Evolutionary conservation across 441 rosid genomes (phyloP).

Genomic region (Erodium chrysanthum): DNA sequence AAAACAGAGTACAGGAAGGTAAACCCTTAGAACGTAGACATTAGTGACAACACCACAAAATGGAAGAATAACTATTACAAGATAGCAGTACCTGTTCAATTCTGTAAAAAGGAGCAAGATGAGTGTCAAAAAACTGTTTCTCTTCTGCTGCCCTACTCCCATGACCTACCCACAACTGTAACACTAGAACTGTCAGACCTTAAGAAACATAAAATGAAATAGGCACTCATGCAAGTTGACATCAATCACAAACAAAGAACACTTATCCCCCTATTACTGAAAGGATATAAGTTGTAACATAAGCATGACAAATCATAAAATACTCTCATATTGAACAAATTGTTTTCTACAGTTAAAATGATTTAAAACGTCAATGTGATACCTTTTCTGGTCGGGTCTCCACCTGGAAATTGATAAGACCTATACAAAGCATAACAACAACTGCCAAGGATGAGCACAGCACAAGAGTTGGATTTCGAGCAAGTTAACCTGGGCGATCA

Average conservation of each 20-base stretch:
- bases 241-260: constrained; percentile 7
- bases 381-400: constrained; percentile 74
- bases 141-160: constrained; percentile 66
- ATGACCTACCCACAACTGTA: constrained; percentile 68
- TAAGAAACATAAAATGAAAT: constrained; percentile 13
- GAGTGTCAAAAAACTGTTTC: constrained; percentile 61
- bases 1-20: neutral
- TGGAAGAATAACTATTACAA: constrained; percentile 19
- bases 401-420: constrained; percentile 43
- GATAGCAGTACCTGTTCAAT: constrained; percentile 48
- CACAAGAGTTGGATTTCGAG: constrained; percentile 51
- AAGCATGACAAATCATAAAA: constrained; percentile 2
- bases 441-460: constrained; percentile 44
- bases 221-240: neutral
- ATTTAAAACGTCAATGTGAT: constrained; percentile 15
- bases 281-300: neutral
- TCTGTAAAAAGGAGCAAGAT: constrained; percentile 72
- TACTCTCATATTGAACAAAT: neutral
- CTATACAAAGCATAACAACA: constrained; percentile 44
- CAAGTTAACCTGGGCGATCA: constrained; percentile 59
- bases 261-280: constrained; percentile 5
- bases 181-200: constrained; percentile 21
- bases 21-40: neutral
- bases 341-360: neutral
- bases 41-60: neutral